These are phyloP conservation scores for Penicillium cataractarum DNA, from an alignment of 495 filamentous ascomycete genomes.

Conservation along the genomic window DNA sequence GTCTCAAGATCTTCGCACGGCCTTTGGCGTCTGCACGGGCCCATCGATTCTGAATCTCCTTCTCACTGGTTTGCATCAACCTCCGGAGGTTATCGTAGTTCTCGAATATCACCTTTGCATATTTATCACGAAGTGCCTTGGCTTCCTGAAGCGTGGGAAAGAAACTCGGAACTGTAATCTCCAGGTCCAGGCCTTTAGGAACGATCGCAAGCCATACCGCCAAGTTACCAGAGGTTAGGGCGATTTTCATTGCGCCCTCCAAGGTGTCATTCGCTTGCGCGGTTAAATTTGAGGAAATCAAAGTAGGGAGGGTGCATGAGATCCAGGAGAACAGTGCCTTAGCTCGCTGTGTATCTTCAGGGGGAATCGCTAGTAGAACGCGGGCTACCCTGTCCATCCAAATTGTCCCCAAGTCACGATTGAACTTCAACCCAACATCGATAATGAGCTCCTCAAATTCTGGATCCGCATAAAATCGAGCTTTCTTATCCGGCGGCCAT, in stretches of 20 bases:
- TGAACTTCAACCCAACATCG: background rate
- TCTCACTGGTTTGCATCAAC: background rate
- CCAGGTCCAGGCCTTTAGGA: background rate
- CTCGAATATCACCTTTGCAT: background rate
- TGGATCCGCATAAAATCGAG: background rate
- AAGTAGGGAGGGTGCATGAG: background rate
- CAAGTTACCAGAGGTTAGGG: background rate
- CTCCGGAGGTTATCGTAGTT: background rate
- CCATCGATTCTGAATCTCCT: background rate
- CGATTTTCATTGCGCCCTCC: background rate
- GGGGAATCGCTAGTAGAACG: background rate
- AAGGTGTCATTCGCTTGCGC: background rate
- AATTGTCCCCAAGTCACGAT: background rate
- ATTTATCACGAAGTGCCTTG: background rate
- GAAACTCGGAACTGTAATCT: background rate
- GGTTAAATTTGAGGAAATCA: background rate
- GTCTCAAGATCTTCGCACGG: background rate
- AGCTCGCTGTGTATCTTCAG: background rate
- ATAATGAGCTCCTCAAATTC: background rate
- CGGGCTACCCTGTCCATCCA: background rate
- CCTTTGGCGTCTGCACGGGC: background rate
- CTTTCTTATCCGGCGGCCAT: background rate
- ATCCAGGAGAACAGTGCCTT: background rate
- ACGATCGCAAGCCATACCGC: background rate
- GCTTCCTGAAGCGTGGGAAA: background rate